Evolutionary conservation across 208 protist genomes (phyloP).

Genomic region (Wallacemonas collosoma): DNA sequence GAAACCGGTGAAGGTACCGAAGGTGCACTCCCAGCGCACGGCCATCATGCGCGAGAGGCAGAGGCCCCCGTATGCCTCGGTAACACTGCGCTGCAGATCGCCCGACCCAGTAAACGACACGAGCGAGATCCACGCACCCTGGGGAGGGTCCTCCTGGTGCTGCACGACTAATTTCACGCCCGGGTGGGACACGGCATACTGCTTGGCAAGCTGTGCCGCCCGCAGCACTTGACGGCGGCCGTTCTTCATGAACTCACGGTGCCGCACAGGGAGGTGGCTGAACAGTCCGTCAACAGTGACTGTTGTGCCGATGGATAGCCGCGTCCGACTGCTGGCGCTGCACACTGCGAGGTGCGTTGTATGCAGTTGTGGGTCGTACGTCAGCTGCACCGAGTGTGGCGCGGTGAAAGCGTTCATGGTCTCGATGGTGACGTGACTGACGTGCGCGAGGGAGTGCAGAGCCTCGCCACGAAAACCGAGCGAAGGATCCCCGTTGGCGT

Average conservation of each 20-base stretch:
- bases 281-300: constrained; percentile 84
- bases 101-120: constrained; percentile 73
- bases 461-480: constrained; percentile 98
- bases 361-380: constrained; percentile 44
- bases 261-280: constrained; percentile 86
- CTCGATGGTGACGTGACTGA: constrained; percentile 76
- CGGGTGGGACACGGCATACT: constrained; percentile 89
- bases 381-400: constrained; percentile 38
- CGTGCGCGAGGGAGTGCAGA: constrained; percentile 91
- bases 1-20: constrained; percentile 62
- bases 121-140: constrained; percentile 54
- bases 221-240: constrained; percentile 62
- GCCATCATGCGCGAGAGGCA: constrained; percentile 52
- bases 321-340: constrained; percentile 15
- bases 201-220: constrained; percentile 60
- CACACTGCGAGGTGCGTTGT: constrained; percentile 19
- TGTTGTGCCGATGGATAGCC: constrained; percentile 72
- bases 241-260: constrained; percentile 86
- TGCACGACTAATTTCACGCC: constrained; percentile 61
- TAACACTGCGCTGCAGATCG: constrained; percentile 59
- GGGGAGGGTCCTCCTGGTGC: constrained; percentile 43
- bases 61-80: constrained; percentile 82
- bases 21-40: constrained; percentile 62
- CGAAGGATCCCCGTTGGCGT: constrained; percentile 27
- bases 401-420: constrained; percentile 53